Base-by-base conservation (phyloP, 2,329 filamentous ascomycete species). In the Alternaria infectoria region DNA sequence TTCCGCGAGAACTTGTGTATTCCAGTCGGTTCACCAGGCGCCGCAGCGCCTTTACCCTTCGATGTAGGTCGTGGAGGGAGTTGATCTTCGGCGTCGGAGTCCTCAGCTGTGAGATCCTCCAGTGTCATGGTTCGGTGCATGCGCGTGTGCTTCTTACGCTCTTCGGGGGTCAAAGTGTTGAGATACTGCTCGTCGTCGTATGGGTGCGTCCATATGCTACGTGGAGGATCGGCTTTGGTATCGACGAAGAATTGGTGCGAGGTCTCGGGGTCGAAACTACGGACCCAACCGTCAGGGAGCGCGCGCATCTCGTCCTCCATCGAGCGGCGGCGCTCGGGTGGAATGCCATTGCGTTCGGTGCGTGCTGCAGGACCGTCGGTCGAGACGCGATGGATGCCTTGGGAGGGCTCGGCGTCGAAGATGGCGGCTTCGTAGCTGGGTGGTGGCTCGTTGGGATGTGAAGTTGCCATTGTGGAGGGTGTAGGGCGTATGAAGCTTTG, bases 211-310 rank as follows among this genome's bases (percentile, higher is more conserved):
- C 88, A 89, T 68, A 87, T 88, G 60, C 84, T 85, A 50, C 86
- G 83, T 0, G 87, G 86, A 1, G 87, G 87, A 12, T 83, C 77
- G 26, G 80, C 75, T 28, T 70, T 83, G 2, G 86, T 89, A 76
- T 89, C 85, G 70, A 89, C 87, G 76, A 88, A 89, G 83, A 88
- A 90, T 69, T 89, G 87, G 70, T 89, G 88, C 17, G 83, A 73
- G 12, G 81, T 81, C 55, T 84, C 70, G 1, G 82, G 73, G 71
- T 90, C 87, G 74, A 84, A 89, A 62, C 84, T 82, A 4, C 88
- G 80, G 1, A 88, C 78, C 87, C 87, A 89, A 45, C 87, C 86
- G 13, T 75, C 61, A 0, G 88, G 87, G 0, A 89, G 80, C 1
- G 83, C 80, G 5, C 88, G 82, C 9, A 80, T 75, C 69, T 88